These are phyloP conservation scores for Xylaria intraflava DNA, from an alignment of 495 filamentous ascomycete genomes.

Conservation along the genomic window DNA sequence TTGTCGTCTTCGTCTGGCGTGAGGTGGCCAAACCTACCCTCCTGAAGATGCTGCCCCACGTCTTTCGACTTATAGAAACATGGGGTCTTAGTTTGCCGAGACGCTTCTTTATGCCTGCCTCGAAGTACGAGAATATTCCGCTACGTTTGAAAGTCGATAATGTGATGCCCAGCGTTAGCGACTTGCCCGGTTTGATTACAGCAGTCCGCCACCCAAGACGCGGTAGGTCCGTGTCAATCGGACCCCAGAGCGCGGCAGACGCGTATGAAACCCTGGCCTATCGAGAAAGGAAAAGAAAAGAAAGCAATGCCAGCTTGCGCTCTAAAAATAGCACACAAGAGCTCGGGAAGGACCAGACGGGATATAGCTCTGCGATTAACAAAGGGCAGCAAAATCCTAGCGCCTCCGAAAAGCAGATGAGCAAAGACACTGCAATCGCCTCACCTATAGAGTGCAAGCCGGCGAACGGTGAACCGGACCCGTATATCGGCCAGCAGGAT, in stretches of 20 bases:
- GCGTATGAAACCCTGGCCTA: constrained; percentile 96
- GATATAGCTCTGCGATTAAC: constrained; percentile 22
- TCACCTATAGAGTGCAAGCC: constrained; percentile 32
- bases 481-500: constrained; percentile 38
- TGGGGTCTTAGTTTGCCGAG: constrained; percentile 71
- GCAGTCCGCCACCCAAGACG: constrained; percentile 69
- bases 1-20: constrained; percentile 82
- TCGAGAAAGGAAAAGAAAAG: constrained; percentile 69
- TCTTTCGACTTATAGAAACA: constrained; percentile 81
- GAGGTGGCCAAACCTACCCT: constrained; percentile 78
- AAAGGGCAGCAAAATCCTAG: constrained; percentile 36
- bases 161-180: constrained; percentile 75
- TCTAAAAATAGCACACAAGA: constrained; percentile 14
- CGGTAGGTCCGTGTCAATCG: constrained; percentile 77
- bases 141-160: constrained; percentile 72
- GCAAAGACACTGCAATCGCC: constrained; percentile 42
- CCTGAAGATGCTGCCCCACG: constrained; percentile 67
- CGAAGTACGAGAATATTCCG: constrained; percentile 83
- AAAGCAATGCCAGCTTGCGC: constrained; percentile 48
- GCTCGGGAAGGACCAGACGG: constrained; percentile 15
- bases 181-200: constrained; percentile 70
- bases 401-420: constrained; percentile 67
- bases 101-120: constrained; percentile 82
- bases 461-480: constrained; percentile 19
- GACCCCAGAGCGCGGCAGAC: constrained; percentile 91